A percentile compares a stretch with the other conserved stretches of the same genome.
Evolutionary conservation across 2,329 filamentous ascomycete species (phyloP).

Genomic region (Colletotrichum kahawae): DNA sequence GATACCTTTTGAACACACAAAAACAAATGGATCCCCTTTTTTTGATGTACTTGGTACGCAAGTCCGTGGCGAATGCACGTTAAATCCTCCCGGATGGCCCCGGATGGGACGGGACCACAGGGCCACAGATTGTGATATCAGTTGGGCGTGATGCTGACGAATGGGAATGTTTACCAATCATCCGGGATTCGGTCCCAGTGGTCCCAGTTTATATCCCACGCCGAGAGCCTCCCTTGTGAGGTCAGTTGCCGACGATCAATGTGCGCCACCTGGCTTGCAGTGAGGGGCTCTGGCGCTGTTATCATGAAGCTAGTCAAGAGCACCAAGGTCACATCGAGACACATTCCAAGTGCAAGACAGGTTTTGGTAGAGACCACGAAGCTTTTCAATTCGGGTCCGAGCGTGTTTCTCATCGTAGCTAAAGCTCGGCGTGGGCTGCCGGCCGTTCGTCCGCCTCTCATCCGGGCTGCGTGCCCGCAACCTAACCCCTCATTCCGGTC

Average conservation of each 20-base stretch:
- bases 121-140: not conserved
- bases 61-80: not conserved
- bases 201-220: not conserved
- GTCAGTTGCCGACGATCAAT: not conserved
- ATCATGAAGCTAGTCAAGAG: not conserved
- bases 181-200: not conserved
- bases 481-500: not conserved
- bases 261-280: not conserved
- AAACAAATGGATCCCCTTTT: not conserved
- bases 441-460: constrained; percentile 4
- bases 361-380: not conserved
- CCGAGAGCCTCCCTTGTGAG: not conserved
- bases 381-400: constrained; percentile 2
- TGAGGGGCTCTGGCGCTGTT: not conserved
- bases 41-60: not conserved
- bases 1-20: not conserved
- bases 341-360: not conserved
- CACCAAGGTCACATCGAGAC: not conserved
- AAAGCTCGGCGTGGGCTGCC: constrained; percentile 1
- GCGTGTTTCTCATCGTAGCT: constrained; percentile 6
- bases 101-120: not conserved
- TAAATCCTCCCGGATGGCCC: not conserved
- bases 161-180: constrained; percentile 1
- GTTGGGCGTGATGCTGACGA: not conserved
- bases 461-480: not conserved